Evolutionary conservation across 192 early-diverging fungal genomes (phyloP).

Genomic region (Oehlia diaphana): DNA sequence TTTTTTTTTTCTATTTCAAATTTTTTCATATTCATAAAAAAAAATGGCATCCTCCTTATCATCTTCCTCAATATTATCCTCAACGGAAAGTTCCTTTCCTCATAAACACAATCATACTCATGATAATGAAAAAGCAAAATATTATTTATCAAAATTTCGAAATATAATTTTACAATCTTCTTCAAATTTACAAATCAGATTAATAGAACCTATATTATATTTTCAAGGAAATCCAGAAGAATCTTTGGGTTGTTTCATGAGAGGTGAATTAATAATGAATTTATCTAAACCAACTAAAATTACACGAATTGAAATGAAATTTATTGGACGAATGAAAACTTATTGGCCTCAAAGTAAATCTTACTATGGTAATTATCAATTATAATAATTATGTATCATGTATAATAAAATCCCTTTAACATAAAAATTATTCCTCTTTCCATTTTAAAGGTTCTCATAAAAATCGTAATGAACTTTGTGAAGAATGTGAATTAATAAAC

Average conservation of each 20-base stretch:
- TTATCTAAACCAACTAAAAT: constrained; percentile 51
- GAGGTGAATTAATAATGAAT: constrained; percentile 53
- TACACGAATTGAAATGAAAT: constrained; percentile 47
- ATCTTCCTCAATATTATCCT: no score
- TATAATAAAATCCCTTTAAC: no score
- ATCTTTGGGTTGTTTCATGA: constrained; percentile 46
- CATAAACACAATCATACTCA: no score
- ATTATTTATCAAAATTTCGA: not conserved
- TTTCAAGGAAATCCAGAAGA: constrained; percentile 40
- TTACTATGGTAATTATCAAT: constrained; percentile 33
- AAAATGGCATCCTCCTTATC: no score
- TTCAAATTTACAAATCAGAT: not conserved
- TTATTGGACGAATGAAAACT: constrained; percentile 51
- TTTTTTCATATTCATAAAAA: no score
- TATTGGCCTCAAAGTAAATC: constrained; percentile 47
- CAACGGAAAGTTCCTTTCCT: no score
- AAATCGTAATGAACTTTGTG: not conserved
- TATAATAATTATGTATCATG: not conserved
- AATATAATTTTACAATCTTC: not conserved
- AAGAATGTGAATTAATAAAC: not conserved
- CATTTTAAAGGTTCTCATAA: not conserved
- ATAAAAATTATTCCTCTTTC: not conserved
- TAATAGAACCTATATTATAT: constrained; percentile 11
- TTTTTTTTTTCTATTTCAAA: no score
- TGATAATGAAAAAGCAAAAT: no score